Evolutionary conservation across 352 stramenopile species (phyloP).

Genomic region (Globisporangium okanoganense): DNA sequence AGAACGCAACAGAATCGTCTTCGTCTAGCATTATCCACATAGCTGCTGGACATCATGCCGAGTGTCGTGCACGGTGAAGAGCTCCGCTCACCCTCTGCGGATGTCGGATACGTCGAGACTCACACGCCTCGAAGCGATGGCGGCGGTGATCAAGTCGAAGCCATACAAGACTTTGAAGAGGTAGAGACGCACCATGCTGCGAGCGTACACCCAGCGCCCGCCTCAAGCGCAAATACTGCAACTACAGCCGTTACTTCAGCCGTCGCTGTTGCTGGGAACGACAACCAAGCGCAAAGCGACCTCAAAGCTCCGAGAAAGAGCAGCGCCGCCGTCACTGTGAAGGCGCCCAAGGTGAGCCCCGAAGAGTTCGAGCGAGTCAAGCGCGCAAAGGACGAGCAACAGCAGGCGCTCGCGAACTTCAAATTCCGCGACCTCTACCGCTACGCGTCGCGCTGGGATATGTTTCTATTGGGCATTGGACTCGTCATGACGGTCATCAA

Average conservation of each 20-base stretch:
- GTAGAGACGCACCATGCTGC: not conserved
- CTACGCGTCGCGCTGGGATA: constrained; percentile 31
- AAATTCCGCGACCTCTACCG: constrained; percentile 22
- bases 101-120: constrained; percentile 1
- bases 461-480: constrained; percentile 22
- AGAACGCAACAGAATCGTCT: too few relatives aligned
- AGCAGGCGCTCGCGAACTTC: not conserved
- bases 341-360: not conserved
- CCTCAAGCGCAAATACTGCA: not conserved
- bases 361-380: constrained; percentile 3
- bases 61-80: constrained; percentile 3
- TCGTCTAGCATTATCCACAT: too few relatives aligned
- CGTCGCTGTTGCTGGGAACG: not conserved
- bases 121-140: not conserved
- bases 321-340: not conserved
- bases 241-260: not conserved
- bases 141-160: not conserved
- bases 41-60: constrained; percentile 1
- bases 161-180: constrained; percentile 1
- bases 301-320: not conserved
- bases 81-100: not conserved
- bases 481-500: constrained; percentile 32
- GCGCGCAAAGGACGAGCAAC: not conserved
- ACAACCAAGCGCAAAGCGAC: not conserved
- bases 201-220: not conserved